Conservation (phyloP, 495 filamentous ascomycete species). For the Penicillium canescens region DNA sequence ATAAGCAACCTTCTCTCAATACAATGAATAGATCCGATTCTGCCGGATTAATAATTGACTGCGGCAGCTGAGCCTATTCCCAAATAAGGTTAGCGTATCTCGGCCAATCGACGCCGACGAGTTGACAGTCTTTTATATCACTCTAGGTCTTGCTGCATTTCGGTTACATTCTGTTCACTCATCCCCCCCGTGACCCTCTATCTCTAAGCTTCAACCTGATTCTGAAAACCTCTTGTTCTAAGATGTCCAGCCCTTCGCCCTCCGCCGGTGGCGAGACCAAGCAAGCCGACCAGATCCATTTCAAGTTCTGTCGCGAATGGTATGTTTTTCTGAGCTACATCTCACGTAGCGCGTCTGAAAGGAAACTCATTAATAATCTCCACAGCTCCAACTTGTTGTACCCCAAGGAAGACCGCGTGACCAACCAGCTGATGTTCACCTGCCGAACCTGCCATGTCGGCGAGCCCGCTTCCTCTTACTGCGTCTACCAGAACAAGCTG, state of each 20-base stretch:
- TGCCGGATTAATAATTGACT: too few species aligned
- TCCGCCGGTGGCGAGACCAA: slow-evolving; percentile 54
- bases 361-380: slow-evolving; percentile 12
- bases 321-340: slow-evolving; percentile 31
- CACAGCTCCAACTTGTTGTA: slow-evolving; percentile 92
- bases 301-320: slow-evolving; percentile 98
- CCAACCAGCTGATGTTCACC: slow-evolving; percentile 66
- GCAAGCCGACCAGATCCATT: slow-evolving; percentile 79
- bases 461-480: slow-evolving; percentile 79
- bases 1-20: too few species aligned
- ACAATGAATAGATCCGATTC: too few species aligned
- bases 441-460: slow-evolving; percentile 92
- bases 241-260: slow-evolving; percentile 60
- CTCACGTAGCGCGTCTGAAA: background rate
- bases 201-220: background rate
- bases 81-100: too few species aligned
- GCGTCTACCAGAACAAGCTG: slow-evolving; percentile 89
- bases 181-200: background rate
- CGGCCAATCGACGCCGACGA: too few species aligned
- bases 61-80: too few species aligned
- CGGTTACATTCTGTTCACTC: background rate
- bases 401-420: slow-evolving; percentile 81
- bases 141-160: background rate
- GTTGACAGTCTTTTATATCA: too few species aligned
- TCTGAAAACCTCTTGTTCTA: background rate